Evolutionary conservation across 768 basidiomycete genomes (phyloP).

Genomic region (Podaxis sp.): DNA sequence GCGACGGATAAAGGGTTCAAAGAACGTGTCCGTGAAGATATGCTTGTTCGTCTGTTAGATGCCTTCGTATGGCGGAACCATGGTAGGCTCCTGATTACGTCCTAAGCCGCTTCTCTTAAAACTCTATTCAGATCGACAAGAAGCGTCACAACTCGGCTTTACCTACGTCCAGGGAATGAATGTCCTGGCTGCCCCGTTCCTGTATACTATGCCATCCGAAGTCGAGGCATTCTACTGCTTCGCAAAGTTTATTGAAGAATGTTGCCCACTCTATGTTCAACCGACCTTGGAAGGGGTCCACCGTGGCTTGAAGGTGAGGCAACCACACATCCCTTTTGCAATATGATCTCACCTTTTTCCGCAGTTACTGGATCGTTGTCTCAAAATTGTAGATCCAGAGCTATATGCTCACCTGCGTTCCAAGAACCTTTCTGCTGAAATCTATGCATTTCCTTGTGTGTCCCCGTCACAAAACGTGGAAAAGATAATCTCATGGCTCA

Average conservation of each 20-base stretch:
- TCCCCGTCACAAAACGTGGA: conserved; percentile 11
- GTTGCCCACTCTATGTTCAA: conserved; percentile 94
- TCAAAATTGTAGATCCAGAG: conserved; percentile 88
- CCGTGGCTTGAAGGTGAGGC: conserved; percentile 79
- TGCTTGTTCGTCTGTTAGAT: conserved; percentile 93
- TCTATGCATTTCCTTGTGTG: conserved; percentile 97
- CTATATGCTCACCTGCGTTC: conserved; percentile 76
- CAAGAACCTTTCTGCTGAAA: conserved; percentile 91
- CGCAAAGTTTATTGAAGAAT: conserved; percentile 90
- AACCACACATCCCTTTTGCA: background rate
- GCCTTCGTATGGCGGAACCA: conserved; percentile 97
- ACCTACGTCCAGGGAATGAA: conserved; percentile 99
- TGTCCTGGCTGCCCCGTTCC: conserved; percentile 94
- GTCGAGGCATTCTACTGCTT: conserved; percentile 99
- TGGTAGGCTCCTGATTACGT: conserved; percentile 38
- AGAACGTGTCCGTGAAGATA: conserved; percentile 93
- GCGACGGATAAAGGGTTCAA: conserved; percentile 98
- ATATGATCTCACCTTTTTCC: background rate
- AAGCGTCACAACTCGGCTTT: conserved; percentile 77
- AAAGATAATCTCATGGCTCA: background rate
- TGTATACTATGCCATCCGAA: conserved; percentile 96
- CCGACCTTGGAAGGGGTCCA: conserved; percentile 96
- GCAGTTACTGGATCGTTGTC: conserved; percentile 88
- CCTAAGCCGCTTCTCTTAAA: background rate
- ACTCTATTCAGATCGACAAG: conserved; percentile 57